Evolutionary conservation across 768 basidiomycete genomes (phyloP).

Genomic region (Boletus rufocinnamomeus): DNA sequence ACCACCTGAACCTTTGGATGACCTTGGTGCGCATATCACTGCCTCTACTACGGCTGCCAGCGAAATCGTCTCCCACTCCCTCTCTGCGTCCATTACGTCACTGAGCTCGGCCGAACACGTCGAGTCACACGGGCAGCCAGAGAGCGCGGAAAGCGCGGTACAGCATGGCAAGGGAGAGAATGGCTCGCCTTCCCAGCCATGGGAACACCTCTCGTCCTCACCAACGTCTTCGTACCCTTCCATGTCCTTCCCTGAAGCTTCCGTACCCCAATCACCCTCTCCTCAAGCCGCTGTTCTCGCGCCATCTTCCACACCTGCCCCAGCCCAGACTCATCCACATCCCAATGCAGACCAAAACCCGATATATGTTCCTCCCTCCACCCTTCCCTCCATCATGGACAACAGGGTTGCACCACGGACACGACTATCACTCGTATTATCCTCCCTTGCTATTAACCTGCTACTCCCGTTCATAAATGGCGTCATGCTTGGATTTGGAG

Average conservation of each 20-base stretch:
- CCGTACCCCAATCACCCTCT: slow-evolving; percentile 50
- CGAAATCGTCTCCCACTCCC: slow-evolving; percentile 20
- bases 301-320: slow-evolving; percentile 5
- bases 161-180: slow-evolving; percentile 17
- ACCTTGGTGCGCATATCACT: slow-evolving; percentile 33
- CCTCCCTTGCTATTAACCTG: slow-evolving; percentile 81
- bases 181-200: slow-evolving; percentile 52
- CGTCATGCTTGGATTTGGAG: slow-evolving; percentile 95
- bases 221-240: slow-evolving; percentile 74
- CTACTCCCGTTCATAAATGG: slow-evolving; percentile 89
- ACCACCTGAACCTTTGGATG: slow-evolving; percentile 21
- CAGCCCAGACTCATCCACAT: slow-evolving; percentile 18
- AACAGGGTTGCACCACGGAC: slow-evolving; percentile 63
- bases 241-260: slow-evolving; percentile 68
- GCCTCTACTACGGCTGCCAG: slow-evolving; percentile 21
- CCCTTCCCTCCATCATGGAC: slow-evolving; percentile 73
- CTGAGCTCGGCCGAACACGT: slow-evolving; percentile 20
- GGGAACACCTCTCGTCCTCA: slow-evolving; percentile 71
- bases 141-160: slow-evolving; percentile 4
- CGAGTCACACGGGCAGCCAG: slow-evolving; percentile 30
- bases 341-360: slow-evolving; percentile 25
- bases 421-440: slow-evolving; percentile 65
- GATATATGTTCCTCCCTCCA: slow-evolving; percentile 41
- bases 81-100: slow-evolving; percentile 23
- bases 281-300: slow-evolving; percentile 27